phyloP scores from a whole-genome alignment of 1,284 basidiomycete genomes.

The Xerocomus amazonicus region DNA sequence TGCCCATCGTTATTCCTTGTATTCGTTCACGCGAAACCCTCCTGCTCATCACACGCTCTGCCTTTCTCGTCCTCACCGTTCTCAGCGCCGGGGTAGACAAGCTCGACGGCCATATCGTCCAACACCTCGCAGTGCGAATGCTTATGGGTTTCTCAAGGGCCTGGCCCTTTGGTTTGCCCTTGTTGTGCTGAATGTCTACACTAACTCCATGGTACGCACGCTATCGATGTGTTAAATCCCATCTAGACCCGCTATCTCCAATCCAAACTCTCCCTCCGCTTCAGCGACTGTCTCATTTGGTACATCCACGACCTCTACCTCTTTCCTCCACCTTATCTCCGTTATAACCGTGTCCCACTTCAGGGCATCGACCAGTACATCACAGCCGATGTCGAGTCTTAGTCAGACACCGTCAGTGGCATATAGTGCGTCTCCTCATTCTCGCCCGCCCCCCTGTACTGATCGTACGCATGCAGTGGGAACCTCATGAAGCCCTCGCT shows the following conservation, averaged over 20 bases:
- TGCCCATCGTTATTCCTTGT: conserved; percentile 75
- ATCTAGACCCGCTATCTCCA: conserved; percentile 84
- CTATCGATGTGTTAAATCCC: not conserved
- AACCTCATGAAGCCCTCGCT: conserved; percentile 85
- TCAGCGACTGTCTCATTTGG: conserved; percentile 85
- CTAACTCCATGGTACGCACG: conserved; percentile 82
- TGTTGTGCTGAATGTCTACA: conserved; percentile 91
- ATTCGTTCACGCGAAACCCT: too few species aligned
- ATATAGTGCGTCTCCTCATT: conserved; percentile 66
- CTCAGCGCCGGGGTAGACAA: conserved; percentile 86
- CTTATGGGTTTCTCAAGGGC: conserved; percentile 79
- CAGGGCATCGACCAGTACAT: conserved; percentile 90
- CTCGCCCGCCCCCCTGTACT: not conserved
- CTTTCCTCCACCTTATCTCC: conserved; percentile 61
- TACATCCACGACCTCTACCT: conserved; percentile 95
- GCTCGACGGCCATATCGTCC: conserved; percentile 87
- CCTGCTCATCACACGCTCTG: conserved; percentile 78
- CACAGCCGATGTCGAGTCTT: conserved; percentile 89
- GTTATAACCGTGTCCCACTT: conserved; percentile 70
- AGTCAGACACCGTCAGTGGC: conserved; percentile 84
- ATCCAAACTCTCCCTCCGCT: conserved; percentile 80
- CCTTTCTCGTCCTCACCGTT: conserved; percentile 85
- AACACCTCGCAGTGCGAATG: conserved; percentile 87
- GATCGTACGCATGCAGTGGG: conserved; percentile 31
- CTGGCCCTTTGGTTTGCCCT: conserved; percentile 88